Evolutionary conservation across 176 grass and related monocot species (phyloP), one percentile per base, ranked within the genome.

Genomic region (Carex parvula): DNA sequence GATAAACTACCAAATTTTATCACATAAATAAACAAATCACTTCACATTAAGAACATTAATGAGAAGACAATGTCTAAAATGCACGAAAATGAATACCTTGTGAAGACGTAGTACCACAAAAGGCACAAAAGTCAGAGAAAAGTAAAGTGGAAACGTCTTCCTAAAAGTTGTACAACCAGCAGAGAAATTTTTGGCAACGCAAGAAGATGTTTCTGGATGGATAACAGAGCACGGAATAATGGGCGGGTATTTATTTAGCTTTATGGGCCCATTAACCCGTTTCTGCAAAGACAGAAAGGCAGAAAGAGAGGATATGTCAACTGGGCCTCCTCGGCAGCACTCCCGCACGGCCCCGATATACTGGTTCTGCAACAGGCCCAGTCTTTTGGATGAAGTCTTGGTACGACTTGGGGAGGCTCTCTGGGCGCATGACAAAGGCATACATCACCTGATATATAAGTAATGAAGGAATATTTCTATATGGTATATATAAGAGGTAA

Each of bases 371-470:
- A 71, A 95, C 96, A 70, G 96, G 96, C 67, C 96, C 96, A 59
- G 96, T 95, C 85, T 95, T 99, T 78, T 91, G 96, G 88, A 99
- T 99, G 79, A 99, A 99, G 81, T 99, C 93, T 88, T 90, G 89
- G 78, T 99, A 99, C 0, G 96, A 90, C 90, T 99, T 99, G 56
- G 96, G 96, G 84, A 99, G 90, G 91, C 91, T 95, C 81, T 99
- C 96, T 73, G 96, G 96, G 79, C 96, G 84, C 96, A 99, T 99
- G 52, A 99, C 91, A 83, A 99, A 99, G 74, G 93, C 84, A 90
- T 99, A 99, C 96, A 99, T 99, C 79, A 99, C 91, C 96, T 99
- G 87, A 48, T 87, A 94, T 83, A 20, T 39, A n/a, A 91, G 71
- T 14, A 35, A 62, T n/a, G 87, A 50, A 50, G 46, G 20, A 84